A percentile compares a stretch with the other conserved stretches of the same genome.
phyloP scores from a whole-genome alignment of 768 basidiomycete genomes.

The Holtermannia corniformis region DNA sequence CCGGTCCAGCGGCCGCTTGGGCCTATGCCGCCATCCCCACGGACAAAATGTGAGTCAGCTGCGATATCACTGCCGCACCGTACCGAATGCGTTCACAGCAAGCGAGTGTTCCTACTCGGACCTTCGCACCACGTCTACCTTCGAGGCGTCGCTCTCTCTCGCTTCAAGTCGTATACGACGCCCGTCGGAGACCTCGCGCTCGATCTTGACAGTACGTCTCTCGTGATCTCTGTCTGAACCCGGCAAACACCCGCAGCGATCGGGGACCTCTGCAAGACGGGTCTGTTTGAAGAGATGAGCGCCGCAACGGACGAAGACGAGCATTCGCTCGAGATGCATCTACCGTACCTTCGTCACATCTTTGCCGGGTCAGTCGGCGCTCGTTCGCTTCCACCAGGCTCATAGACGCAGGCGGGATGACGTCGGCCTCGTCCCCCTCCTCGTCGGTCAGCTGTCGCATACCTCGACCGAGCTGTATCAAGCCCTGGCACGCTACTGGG shows the following conservation, averaged over 20 bases:
- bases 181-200: slow-evolving; percentile 74
- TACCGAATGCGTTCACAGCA: slow-evolving; percentile 48
- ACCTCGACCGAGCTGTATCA: slow-evolving; percentile 51
- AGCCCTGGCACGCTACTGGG: slow-evolving; percentile 71
- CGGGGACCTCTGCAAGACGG: slow-evolving; percentile 54
- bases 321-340: slow-evolving; percentile 96
- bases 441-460: slow-evolving; percentile 60
- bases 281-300: slow-evolving; percentile 61
- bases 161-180: slow-evolving; percentile 67
- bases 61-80: not conserved
- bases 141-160: slow-evolving; percentile 73
- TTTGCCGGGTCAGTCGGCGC: slow-evolving; percentile 23
- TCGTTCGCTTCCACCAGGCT: not conserved
- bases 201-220: slow-evolving; percentile 63
- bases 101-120: slow-evolving; percentile 86
- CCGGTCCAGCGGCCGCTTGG: slow-evolving; percentile 89
- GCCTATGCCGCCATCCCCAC: slow-evolving; percentile 85
- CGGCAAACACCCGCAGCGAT: slow-evolving; percentile 48
- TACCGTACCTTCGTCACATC: slow-evolving; percentile 50
- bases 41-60: slow-evolving; percentile 47
- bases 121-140: slow-evolving; percentile 91
- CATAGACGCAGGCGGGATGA: slow-evolving; percentile 43
- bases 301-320: slow-evolving; percentile 74
- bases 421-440: slow-evolving; percentile 75
- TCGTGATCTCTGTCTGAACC: too few relatives aligned